Evolutionary conservation across 768 basidiomycete species (phyloP), one percentile per base, ranked within the genome.

Genomic region (Stropharia rugosoannulata): DNA sequence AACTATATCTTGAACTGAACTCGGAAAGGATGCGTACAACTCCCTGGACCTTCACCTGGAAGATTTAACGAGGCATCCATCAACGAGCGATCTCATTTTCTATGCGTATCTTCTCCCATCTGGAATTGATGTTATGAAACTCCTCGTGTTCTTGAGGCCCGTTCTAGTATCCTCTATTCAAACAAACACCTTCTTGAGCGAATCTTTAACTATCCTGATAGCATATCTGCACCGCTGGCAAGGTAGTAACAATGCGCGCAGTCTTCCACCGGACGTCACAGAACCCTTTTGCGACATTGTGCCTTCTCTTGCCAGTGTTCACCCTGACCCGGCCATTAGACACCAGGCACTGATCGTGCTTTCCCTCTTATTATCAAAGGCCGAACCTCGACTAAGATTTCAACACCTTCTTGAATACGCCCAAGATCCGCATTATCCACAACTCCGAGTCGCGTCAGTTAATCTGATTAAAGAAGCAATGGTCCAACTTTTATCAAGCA

Each of bases 391-490:
- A 36, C 60, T 84, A 0, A 80, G 83, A 2, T 69, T 90, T 13
- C 77, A 81, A 40, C 68, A 85, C 8, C 73, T 91, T 3, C 68
- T 73, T 10, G 83, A 83, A 36, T 74, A 90, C 18, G 76, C 81
- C 15, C 61, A 63, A 2, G 75, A 82, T 54, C 67, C 68, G 5
- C 71, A 80, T 13, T 80, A 80, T 44, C 85, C 85, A 0, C 85
- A 87, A 62, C 87, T 91, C 78, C 78, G 84, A 8, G 81, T 83
- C 0, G 86, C 88, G 0, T 80, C 86, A 0, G 75, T 92, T 0
- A 85, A 86, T 0, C 73, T 91, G 2, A 76, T 90, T 1, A 88
- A 86, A 65, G 87, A 91, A 49, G 80, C 82, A 1, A 70, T 85
- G 1, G 66, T 91, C 10, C 80, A 86, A 47, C 80, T 76, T 0